Evolutionary conservation across 2,329 filamentous ascomycete species (phyloP).

Genomic region (Trichoderma brevicompactum): DNA sequence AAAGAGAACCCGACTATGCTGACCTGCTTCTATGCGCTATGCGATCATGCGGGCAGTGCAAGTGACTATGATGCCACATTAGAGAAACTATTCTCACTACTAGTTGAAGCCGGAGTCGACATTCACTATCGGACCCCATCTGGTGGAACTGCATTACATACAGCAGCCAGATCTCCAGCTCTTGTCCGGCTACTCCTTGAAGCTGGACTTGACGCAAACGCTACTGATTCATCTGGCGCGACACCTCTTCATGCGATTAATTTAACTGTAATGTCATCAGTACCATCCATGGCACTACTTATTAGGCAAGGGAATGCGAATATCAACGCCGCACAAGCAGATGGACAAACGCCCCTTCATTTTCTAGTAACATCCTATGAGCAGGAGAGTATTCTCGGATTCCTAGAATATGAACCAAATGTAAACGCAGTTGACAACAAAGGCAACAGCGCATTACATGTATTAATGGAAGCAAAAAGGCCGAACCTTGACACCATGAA

Average conservation of each 20-base stretch:
- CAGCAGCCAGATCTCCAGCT: conserved; percentile 10
- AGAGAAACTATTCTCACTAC: conserved; percentile 29
- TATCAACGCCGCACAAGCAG: conserved; percentile 32
- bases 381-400: background rate
- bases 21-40: conserved; percentile 30
- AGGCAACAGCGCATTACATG: conserved; percentile 35
- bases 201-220: conserved; percentile 35
- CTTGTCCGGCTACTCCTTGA: conserved; percentile 32
- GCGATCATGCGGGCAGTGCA: background rate
- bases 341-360: conserved; percentile 36
- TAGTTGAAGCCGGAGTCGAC: conserved; percentile 36
- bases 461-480: background rate
- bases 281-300: conserved; percentile 33
- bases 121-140: conserved; percentile 31
- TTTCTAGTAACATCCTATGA: background rate
- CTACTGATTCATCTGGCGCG: conserved; percentile 27
- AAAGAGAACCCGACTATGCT: background rate
- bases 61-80: background rate
- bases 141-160: conserved; percentile 34
- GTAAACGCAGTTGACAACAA: conserved; percentile 30
- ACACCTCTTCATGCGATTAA: conserved; percentile 31
- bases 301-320: conserved; percentile 34
- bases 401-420: conserved; percentile 32
- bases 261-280: fast-evolving
- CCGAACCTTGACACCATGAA: background rate